Conservation (phyloP, 2,329 filamentous ascomycete species). For the Cladophialophora psammophila region DNA sequence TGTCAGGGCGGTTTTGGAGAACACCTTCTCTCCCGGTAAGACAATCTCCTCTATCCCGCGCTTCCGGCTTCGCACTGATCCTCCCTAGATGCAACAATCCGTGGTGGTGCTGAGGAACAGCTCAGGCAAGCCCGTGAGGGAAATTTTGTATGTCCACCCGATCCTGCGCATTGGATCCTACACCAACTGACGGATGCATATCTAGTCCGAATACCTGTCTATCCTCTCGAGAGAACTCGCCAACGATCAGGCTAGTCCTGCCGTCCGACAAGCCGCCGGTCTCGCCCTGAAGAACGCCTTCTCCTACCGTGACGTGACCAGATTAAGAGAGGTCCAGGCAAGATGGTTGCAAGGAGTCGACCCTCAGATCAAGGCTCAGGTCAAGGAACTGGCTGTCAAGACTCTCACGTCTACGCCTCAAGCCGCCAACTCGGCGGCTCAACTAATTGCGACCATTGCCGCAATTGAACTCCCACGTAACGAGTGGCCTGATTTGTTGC, state of each 20-base stretch:
- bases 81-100: slow-evolving; percentile 79
- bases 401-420: slow-evolving; percentile 83
- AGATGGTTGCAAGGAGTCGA: slow-evolving; percentile 91
- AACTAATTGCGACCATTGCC: slow-evolving; percentile 94
- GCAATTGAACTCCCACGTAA: slow-evolving; percentile 91
- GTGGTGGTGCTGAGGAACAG: slow-evolving; percentile 92
- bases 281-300: slow-evolving; percentile 98
- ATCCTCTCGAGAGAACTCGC: slow-evolving; percentile 93
- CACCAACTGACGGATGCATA: slow-evolving; percentile 10
- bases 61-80: slow-evolving; percentile 48
- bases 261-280: slow-evolving; percentile 92
- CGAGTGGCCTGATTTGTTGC: slow-evolving; percentile 94
- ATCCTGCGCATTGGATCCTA: background rate
- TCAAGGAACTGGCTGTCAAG: slow-evolving; percentile 90
- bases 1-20: slow-evolving; percentile 96
- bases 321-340: slow-evolving; percentile 86
- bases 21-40: slow-evolving; percentile 94
- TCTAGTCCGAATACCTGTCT: slow-evolving; percentile 86
- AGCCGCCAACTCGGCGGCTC: slow-evolving; percentile 87
- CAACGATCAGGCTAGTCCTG: slow-evolving; percentile 81
- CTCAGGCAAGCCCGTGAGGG: slow-evolving; percentile 89
- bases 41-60: slow-evolving; percentile 29
- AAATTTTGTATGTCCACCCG: slow-evolving; percentile 80
- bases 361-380: slow-evolving; percentile 79
- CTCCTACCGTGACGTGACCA: slow-evolving; percentile 85